Base-by-base conservation (phyloP, 495 filamentous ascomycete genomes). In the Xylaria venustula region DNA sequence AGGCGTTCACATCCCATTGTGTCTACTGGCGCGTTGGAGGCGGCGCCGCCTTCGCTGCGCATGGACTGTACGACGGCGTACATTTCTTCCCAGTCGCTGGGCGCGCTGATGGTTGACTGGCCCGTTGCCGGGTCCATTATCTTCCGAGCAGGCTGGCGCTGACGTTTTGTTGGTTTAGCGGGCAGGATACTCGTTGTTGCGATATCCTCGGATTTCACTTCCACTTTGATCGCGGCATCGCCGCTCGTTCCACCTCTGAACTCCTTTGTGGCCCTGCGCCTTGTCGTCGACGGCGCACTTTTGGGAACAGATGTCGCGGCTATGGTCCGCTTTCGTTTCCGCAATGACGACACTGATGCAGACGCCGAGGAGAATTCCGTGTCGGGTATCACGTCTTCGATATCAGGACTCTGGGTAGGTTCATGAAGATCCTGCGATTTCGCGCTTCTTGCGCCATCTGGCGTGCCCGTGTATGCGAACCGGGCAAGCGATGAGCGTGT, bases 1-100 rank as follows among this genome's bases (percentile, higher is more conserved):
- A 97, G 81, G 14, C 87, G 84, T 62, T 93, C 91, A 70, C 94
- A 98, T 19, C 94, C 94, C 94, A 98, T 97, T 0, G 95, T 97
- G 75, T 98, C 94, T 0, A 98, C 94, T 1, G 93, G 90, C 3
- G 94, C 94, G 57, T 81, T 76, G 48, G 75, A 69, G 2, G 79
- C 79, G 0, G 82, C 79, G n/a, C 89, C 87, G 41, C 83, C 83
- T 0, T 20, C n/a, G 12, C 80, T 79, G 2, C 94, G 87, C 91
- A 97, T 97, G 66, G 83, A 82, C 64, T 86, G 87, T 36, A 92
- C 88, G 0, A 84, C 78, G 37, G 81, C 73, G 73, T 97, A 98
- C 51, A 96, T 86, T 25, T 87, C 82, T 55, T 92, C 87, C 94
- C 94, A 98, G 68, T 91, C 83, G 0, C 85, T 81, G 0, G 94